phyloP scores from a whole-genome alignment of 768 basidiomycete species.

The Psilocybe cyanescens region DNA sequence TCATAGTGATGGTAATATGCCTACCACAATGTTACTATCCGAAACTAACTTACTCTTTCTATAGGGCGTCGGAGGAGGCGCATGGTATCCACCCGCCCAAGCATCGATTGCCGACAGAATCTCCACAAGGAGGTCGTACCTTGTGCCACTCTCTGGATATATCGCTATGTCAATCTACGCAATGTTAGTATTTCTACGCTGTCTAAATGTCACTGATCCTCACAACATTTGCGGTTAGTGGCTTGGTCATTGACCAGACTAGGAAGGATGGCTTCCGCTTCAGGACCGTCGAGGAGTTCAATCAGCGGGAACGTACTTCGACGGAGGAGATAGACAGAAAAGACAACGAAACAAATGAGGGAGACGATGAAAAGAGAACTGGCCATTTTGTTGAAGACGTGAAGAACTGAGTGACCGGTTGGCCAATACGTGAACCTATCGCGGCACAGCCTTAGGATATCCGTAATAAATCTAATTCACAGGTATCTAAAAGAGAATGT shows the following conservation, averaged over 20 bases:
- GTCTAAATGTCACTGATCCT: neutral
- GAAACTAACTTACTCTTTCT: conserved; percentile 1
- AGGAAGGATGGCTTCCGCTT: conserved; percentile 52
- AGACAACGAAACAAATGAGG: conserved; percentile 1
- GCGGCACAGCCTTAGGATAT: neutral
- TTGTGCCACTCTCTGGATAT: conserved; percentile 64
- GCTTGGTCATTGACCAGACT: conserved; percentile 56
- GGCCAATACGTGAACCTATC: neutral
- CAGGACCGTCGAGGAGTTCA: conserved; percentile 48
- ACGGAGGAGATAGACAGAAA: conserved; percentile 13
- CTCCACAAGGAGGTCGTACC: conserved; percentile 57
- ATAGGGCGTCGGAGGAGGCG: conserved; percentile 62
- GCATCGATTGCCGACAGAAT: conserved; percentile 54
- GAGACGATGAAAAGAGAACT: conserved; percentile 10
- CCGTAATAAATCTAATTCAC: conserved; percentile 21
- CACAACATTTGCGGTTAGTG: conserved; percentile 34
- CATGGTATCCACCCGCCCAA: conserved; percentile 71
- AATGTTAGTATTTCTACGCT: conserved; percentile 41
- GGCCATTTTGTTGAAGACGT: conserved; percentile 6
- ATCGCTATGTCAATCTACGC: conserved; percentile 61
- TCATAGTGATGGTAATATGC: conserved; percentile 61
- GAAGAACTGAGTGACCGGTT: neutral
- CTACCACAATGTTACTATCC: conserved; percentile 10
- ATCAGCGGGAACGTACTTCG: conserved; percentile 6
- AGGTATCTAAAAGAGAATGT: conserved; percentile 19